phyloP scores from a whole-genome alignment of 2,329 filamentous ascomycete genomes.

The Thelonectria olida region DNA sequence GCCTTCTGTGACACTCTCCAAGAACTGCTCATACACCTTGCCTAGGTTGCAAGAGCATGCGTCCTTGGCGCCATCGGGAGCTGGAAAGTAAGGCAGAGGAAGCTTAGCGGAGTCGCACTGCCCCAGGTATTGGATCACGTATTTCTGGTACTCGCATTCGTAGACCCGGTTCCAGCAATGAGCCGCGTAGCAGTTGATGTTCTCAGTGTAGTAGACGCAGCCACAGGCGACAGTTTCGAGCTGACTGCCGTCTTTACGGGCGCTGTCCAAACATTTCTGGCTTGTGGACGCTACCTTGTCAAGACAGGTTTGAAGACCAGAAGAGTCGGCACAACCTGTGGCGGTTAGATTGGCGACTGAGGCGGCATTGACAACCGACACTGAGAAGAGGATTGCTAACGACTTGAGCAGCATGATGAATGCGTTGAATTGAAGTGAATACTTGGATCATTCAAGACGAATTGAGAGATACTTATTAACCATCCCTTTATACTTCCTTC shows the following conservation, averaged over 20 bases:
- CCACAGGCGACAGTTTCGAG: constrained; percentile 32
- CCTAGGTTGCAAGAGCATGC: constrained; percentile 50
- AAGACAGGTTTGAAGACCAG: constrained; percentile 32
- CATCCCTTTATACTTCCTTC: neutral
- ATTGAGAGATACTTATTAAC: neutral
- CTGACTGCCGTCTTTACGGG: constrained; percentile 27
- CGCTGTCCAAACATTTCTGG: constrained; percentile 24
- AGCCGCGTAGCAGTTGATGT: constrained; percentile 48
- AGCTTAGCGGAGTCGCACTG: constrained; percentile 42
- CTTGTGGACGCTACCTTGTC: constrained; percentile 12
- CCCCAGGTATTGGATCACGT: constrained; percentile 46
- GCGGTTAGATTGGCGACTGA: neutral
- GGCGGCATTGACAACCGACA: constrained; percentile 7
- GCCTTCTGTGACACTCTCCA: constrained; percentile 26
- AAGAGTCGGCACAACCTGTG: constrained; percentile 32
- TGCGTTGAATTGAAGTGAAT: neutral
- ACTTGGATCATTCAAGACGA: neutral
- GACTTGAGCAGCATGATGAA: constrained; percentile 1
- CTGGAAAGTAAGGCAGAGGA: constrained; percentile 50
- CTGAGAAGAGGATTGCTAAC: neutral
- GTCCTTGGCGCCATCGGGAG: constrained; percentile 43
- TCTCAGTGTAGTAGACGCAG: constrained; percentile 36
- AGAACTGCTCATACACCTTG: constrained; percentile 37
- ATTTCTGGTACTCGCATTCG: constrained; percentile 51
- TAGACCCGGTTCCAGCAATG: constrained; percentile 52